Evolutionary conservation across 192 early-diverging fungal genomes (phyloP).

Genomic region (Coemansia sp.): DNA sequence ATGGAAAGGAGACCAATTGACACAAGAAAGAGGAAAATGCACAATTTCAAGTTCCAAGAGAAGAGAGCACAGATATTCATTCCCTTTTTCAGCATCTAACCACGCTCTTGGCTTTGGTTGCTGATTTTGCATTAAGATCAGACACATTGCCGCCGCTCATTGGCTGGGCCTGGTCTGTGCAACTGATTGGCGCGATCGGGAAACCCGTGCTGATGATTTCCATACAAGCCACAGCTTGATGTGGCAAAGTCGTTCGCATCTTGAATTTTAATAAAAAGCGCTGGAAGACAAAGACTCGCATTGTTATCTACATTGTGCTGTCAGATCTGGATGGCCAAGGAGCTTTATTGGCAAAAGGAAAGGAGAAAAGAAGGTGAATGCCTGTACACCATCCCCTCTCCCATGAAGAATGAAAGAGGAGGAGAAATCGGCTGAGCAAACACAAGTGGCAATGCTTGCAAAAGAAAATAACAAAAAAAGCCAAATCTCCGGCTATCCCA

Average conservation of each 20-base stretch:
- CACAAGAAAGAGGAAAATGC: no score
- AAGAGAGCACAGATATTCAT: no score
- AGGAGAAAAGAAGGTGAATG: no score
- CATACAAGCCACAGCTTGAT: not conserved
- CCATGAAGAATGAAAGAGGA: not conserved
- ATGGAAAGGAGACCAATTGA: not conserved
- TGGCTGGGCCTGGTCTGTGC: not conserved
- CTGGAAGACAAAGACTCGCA: no score
- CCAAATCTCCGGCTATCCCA: conserved; percentile 12
- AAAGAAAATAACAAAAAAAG: not conserved
- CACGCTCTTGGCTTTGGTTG: no score
- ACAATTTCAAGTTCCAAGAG: no score
- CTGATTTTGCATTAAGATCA: not conserved
- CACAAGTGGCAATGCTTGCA: no score
- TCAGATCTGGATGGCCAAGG: no score
- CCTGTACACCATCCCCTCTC: no score
- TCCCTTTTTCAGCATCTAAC: no score
- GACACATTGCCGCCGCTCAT: not conserved
- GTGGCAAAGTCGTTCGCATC: not conserved
- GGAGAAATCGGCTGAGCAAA: not conserved
- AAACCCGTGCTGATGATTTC: not conserved
- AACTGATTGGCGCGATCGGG: not conserved
- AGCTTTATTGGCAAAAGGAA: no score
- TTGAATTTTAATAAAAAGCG: not conserved
- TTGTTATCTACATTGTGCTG: no score